Evolutionary conservation across 371 early-diverging fungal genomes (phyloP), one percentile per base, ranked within the genome.

Genomic region (Mucor indicus): DNA sequence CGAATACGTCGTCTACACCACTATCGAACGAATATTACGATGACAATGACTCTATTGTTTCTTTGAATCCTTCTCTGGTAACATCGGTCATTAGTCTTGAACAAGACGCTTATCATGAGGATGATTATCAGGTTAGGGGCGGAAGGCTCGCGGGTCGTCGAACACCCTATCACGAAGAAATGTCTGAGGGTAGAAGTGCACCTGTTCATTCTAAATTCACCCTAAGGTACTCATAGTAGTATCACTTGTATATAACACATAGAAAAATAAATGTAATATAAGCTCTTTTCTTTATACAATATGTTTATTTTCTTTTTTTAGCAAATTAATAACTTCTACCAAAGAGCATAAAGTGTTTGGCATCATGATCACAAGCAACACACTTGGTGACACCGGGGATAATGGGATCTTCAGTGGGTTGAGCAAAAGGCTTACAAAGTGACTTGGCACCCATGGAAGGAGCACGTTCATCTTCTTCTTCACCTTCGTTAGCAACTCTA

Each of bases 361-460:
- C 95, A 53, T 81, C 66, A 49, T 83, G 68, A 33, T 81, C 87
- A 64, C 95, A 95, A 49, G 86, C 85, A 62, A 91, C 66, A 67
- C 95, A 95, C 78, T 89, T 89, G 50, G 87, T 87, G 43, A 75
- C 81, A 48, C 86, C 88, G 41, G 80, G 79, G 38, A 87, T 72
- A 46, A 92, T 82, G 15, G 89, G 86, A 38, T 77, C 77, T 47
- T 92, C 80, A 15, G 72, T 72, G 50, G 95, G 93, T 81, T 97
- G 93, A 39, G 83, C 80, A 67, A 94, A 94, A 17, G 99, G 99
- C 67, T 98, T 95, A 79, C 99, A 99, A 40, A 99, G 86, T 5
- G 98, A 91, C 75, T 99, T 99, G 58, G 99, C 99, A 45, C 99
- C 99, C 95, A 95, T 95, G 19, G 93, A 90, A 43, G 96, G 94